Evolutionary conservation across 495 filamentous ascomycete genomes (phyloP), one percentile per base, ranked within the genome.

Genomic region (Hypoxylon rickii): DNA sequence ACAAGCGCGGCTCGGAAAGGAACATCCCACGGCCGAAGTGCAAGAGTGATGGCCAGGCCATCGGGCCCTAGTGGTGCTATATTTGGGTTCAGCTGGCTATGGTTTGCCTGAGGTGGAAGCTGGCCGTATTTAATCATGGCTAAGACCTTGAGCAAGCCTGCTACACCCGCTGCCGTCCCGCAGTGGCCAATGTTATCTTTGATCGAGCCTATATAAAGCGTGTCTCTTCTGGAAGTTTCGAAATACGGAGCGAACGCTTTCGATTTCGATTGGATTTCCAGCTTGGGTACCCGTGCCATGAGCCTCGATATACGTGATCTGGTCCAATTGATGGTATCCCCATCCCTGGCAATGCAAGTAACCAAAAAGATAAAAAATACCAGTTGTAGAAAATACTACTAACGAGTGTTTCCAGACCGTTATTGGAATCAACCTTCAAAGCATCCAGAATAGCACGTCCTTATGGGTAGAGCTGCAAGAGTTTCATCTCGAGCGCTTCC

Each of bases 241-340:
- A 4, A 83, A 20, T 0, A 44, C 37, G 12, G 64, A 34, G 0
- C 38, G 16, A 11, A 70, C 48, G n/a, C 57, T 60, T 1, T 64
- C 51, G 2, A 44, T 51, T 12, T 68, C 66, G 0, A 20, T 59
- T 22, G 57, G 42, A 63, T 91, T 88, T 1, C 88, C 88, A 7
- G 82, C 85, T 46, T 86, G 84, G 0, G 88, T 90, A 3, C 88
- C 88, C 1, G 88, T 90, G 6, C 88, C 88, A 58, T 92, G 88
- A 71, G 87, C 83, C 58, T 91, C 88, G 21, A 89, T 78, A 55
- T 88, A 89, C n/a, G n/a, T n/a, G n/a, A n/a, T n/a, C n/a, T n/a
- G n/a, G n/a, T n/a, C n/a, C n/a, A n/a, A n/a, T n/a, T n/a, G n/a
- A n/a, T n/a, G n/a, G n/a, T n/a, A n/a, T n/a, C n/a, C n/a, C n/a